phyloP scores from a whole-genome alignment of 345 rosid species.

The Pistacia vera region DNA sequence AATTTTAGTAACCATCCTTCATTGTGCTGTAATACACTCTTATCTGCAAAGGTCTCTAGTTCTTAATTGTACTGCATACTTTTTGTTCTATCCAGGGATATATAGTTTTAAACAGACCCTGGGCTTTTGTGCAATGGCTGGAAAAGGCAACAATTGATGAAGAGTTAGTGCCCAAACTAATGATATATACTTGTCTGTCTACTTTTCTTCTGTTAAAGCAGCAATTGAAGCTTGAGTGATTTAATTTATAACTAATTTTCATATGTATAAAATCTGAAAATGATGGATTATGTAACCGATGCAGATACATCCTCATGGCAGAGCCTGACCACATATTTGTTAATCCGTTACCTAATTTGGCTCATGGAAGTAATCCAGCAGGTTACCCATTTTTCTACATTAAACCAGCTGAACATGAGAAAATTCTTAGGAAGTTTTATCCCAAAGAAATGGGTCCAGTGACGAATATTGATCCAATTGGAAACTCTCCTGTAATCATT shows the following conservation, averaged over 20 bases:
- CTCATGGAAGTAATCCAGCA: constrained; percentile 54
- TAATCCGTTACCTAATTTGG: constrained; percentile 77
- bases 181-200: constrained; percentile 1
- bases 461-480: constrained; percentile 66
- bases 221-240: constrained; percentile 20
- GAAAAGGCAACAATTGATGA: constrained; percentile 69
- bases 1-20: neutral
- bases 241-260: constrained; percentile 6
- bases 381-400: constrained; percentile 79
- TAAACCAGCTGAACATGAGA: constrained; percentile 55
- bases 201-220: neutral
- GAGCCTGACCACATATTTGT: constrained; percentile 82
- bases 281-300: constrained; percentile 22
- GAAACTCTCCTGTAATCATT: constrained; percentile 82
- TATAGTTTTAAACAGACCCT: constrained; percentile 75
- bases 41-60: neutral
- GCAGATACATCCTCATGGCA: constrained; percentile 81
- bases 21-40: neutral
- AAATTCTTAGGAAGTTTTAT: constrained; percentile 62
- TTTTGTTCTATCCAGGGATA: constrained; percentile 54
- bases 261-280: constrained; percentile 22
- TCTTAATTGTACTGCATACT: constrained; percentile 13
- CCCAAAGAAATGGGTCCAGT: constrained; percentile 73
- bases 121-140: constrained; percentile 91
- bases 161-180: constrained; percentile 42